Evolutionary conservation across 176 grass and related monocot genomes (phyloP), one percentile per base, ranked within the genome.

Genomic region (Musa acuminata): DNA sequence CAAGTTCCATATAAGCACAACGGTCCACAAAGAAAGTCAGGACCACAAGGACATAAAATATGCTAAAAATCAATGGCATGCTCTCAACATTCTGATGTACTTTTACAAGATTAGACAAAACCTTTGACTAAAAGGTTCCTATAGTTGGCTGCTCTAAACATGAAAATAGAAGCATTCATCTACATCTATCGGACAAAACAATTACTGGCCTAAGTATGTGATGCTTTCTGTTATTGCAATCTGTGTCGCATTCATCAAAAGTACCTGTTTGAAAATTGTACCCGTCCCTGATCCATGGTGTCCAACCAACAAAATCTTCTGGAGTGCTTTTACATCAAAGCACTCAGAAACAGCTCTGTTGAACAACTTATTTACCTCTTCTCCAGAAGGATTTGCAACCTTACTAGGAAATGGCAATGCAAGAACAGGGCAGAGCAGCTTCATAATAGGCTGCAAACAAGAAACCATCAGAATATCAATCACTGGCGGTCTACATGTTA

Each of bases 231-330:
- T 19, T 1, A 29, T 49, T 50, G 25, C 9, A 13, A 4, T 43
- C 35, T 6, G 4, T 6, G 35, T 43, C 0, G 35, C 11, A 11
- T 16, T 21, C 16, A 50, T 51, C 11, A 9, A 11, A 51, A 50
- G 16, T 70, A 99, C 96, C 96, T 99, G 96, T 75, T 99, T 99
- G 79, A 99, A 81, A 81, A 99, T 91, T 73, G 96, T 99, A 81
- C 88, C 91, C 64, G 91, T 85, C 65, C 91, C 96, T 72, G 91
- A 95, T 69, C 91, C 91, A 78, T 80, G 64, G 43, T 53, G 53
- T 64, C 84, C 85, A 49, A 99, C 80, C 79, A 99, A 82, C 65
- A 99, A 58, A 79, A 91, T 53, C 78, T 91, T 99, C 60, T 95
- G 91, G 26, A 80, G 69, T 69, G 73, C 80, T 54, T 74, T 87